Conservation (phyloP, 169 alveolate species). For the Cryptosporidium meleagridis region DNA sequence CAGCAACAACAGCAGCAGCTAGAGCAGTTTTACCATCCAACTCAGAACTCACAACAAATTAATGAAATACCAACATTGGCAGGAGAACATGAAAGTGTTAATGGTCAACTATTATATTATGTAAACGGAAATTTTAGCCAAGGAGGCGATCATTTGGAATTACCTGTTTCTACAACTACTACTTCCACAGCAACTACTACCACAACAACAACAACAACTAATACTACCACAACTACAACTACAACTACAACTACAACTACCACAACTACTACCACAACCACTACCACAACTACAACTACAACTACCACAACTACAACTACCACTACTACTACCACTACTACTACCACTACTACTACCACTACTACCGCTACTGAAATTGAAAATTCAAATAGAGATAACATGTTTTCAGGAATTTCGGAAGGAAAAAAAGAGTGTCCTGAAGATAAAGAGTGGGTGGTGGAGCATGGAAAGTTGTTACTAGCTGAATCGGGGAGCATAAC, state of each 20-base stretch:
- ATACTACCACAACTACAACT: constrained; percentile 14
- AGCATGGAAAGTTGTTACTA: constrained; percentile 4
- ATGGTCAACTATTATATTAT: not conserved
- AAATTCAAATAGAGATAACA: not conserved
- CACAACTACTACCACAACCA: constrained; percentile 28
- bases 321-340: not conserved
- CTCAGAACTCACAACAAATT: not conserved
- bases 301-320: not conserved
- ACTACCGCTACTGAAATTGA: not conserved
- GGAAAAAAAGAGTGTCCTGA: constrained; percentile 16
- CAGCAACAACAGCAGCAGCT: constrained; percentile 3
- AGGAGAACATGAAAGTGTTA: not conserved
- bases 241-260: constrained; percentile 43
- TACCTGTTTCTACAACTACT: not conserved
- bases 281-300: constrained; percentile 22
- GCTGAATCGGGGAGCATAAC: not conserved
- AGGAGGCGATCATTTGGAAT: not conserved
- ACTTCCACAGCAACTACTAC: constrained; percentile 14
- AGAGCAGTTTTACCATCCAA: not conserved
- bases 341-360: constrained; percentile 20
- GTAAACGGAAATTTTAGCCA: not conserved
- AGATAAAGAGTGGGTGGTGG: constrained; percentile 39
- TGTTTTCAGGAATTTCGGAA: not conserved
- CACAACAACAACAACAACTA: not conserved
- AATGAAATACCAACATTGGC: constrained; percentile 19